Percentiles rank a stretch among this genome's conserved stretches.
These are phyloP conservation scores for Yamadazyma kitorensis DNA, from an alignment of 805 yeast genomes.

Conservation along the genomic window DNA sequence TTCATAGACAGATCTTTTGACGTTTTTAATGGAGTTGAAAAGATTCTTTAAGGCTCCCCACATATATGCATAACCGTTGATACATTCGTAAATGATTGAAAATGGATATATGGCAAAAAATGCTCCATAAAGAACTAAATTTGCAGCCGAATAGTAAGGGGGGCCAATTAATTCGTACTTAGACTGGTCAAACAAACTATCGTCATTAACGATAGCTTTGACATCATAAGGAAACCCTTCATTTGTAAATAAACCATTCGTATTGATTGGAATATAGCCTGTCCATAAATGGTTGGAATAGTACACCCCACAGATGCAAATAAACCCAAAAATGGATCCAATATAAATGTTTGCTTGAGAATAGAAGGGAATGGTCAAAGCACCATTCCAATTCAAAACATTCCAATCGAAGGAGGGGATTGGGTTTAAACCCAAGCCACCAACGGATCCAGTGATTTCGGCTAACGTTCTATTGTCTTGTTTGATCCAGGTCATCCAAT, in stretches of 20 bases:
- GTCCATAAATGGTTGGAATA: constrained; percentile 28
- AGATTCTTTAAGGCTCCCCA: constrained; percentile 34
- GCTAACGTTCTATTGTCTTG: constrained; percentile 24
- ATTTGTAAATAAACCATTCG: constrained; percentile 22
- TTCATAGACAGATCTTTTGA: constrained; percentile 16
- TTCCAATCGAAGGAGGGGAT: constrained; percentile 30
- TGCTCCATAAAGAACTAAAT: constrained; percentile 23
- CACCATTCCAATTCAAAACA: constrained; percentile 14
- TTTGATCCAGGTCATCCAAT: constrained; percentile 31
- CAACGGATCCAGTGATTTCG: constrained; percentile 22
- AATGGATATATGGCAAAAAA: constrained; percentile 53
- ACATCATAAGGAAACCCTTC: constrained; percentile 22
- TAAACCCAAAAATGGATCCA: constrained; percentile 22
- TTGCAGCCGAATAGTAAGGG: constrained; percentile 26
- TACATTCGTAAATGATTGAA: constrained; percentile 45
- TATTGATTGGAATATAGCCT: constrained; percentile 23
- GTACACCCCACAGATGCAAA: constrained; percentile 25
- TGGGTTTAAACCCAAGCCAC: constrained; percentile 31
- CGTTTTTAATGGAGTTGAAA: constrained; percentile 16
- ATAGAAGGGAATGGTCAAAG: constrained; percentile 23
- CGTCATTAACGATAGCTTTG: constrained; percentile 33
- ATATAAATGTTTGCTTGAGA: constrained; percentile 20
- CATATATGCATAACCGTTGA: constrained; percentile 27
- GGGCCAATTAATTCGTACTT: constrained; percentile 19
- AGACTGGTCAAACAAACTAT: constrained; percentile 22